A percentile compares a stretch with the other conserved stretches of the same genome.
phyloP scores from a whole-genome alignment of 2,329 filamentous ascomycete species.

The Aspergillus sp. region DNA sequence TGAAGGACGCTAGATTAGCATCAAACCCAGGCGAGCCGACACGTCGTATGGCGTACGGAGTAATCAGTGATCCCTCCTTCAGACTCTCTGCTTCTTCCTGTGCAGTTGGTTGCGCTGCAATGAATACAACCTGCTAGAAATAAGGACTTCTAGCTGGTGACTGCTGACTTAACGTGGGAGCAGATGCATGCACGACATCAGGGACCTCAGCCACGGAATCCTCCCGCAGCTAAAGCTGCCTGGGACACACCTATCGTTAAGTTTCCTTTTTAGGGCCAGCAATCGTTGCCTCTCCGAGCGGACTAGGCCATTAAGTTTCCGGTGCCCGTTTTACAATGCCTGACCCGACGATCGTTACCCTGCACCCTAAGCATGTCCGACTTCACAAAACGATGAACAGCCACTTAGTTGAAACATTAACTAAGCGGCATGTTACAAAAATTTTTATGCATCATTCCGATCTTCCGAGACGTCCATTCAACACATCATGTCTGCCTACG shows the following conservation, averaged over 20 bases:
- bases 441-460: not conserved
- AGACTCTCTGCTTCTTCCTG: not conserved
- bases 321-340: not conserved
- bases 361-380: not conserved
- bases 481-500: not conserved
- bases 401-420: not conserved
- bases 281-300: conserved; percentile 11
- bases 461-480: not conserved
- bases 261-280: conserved; percentile 2
- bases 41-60: not conserved
- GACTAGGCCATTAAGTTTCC: conserved; percentile 7
- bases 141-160: not conserved
- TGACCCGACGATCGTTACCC: conserved; percentile 8
- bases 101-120: not conserved
- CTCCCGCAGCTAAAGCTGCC: conserved; percentile 14
- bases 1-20: not conserved
- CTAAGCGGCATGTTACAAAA: not conserved
- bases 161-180: not conserved
- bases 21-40: not conserved
- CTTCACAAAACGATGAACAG: not conserved
- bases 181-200: not conserved
- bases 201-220: conserved; percentile 8
- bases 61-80: too few species aligned
- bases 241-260: not conserved
- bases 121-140: not conserved